Conservation (phyloP, 352 stramenopile species). For the Phytopythium montanum region DNA sequence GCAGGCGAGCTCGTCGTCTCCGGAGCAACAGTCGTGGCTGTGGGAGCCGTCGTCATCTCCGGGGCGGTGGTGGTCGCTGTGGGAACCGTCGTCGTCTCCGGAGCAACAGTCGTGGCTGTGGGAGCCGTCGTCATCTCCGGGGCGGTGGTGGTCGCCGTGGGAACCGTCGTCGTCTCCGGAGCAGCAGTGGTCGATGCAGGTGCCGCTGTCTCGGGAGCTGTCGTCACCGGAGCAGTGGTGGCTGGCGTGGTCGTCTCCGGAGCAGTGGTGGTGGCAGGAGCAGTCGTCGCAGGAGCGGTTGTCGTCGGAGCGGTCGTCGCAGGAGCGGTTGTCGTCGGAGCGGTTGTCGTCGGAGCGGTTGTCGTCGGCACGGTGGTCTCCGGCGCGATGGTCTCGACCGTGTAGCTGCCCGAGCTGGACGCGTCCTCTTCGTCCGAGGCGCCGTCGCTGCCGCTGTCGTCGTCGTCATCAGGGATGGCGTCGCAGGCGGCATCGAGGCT, state of each 20-base stretch:
- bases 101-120: conserved; percentile 1
- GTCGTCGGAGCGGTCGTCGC: conserved; percentile 4
- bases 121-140: conserved; percentile 5
- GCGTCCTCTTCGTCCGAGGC: conserved; percentile 1
- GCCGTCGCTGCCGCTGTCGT: conserved; percentile 3
- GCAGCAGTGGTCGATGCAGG: conserved; percentile 4
- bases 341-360: conserved; percentile 10
- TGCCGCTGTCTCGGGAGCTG: conserved; percentile 1
- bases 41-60: conserved; percentile 2
- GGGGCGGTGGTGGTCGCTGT: conserved; percentile 4
- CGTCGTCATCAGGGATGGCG: conserved; percentile 14
- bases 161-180: conserved; percentile 1
- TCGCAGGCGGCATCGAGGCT: conserved; percentile 39
- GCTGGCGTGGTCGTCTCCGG: conserved; percentile 1
- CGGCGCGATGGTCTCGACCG: neutral
- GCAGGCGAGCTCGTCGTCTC: neutral
- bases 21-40: conserved; percentile 3
- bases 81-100: conserved; percentile 5
- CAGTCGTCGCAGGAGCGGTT: neutral
- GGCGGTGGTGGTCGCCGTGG: conserved; percentile 3
- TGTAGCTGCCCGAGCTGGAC: neutral
- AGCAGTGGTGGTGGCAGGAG: conserved; percentile 1
- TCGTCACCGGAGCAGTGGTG: conserved; percentile 1
- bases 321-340: neutral
- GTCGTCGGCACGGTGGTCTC: conserved; percentile 3